Conservation (phyloP, 768 basidiomycete species). For the Boletus tomentosulus region DNA sequence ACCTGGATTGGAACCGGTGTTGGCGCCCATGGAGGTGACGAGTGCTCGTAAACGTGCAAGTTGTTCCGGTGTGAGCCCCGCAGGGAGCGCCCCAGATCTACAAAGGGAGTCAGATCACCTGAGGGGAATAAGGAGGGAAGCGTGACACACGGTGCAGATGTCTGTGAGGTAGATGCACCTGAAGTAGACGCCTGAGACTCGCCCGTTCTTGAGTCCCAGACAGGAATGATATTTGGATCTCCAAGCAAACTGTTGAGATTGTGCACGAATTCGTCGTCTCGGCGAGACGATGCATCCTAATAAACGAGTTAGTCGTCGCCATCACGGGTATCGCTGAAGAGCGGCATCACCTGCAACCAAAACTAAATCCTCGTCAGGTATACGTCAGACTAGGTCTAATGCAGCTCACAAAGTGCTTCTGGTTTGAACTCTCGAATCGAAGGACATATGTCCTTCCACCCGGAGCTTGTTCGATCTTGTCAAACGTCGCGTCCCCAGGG, state of each 20-base stretch:
- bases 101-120: neutral
- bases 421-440: slow-evolving; percentile 87
- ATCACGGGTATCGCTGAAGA: neutral
- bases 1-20: slow-evolving; percentile 18
- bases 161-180: slow-evolving; percentile 29
- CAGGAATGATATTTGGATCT: slow-evolving; percentile 57
- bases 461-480: slow-evolving; percentile 62
- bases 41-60: slow-evolving; percentile 58
- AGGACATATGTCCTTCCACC: slow-evolving; percentile 79
- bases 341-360: slow-evolving; percentile 71
- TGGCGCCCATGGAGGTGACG: slow-evolving; percentile 42
- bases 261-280: slow-evolving; percentile 68
- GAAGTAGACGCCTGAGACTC: slow-evolving; percentile 43
- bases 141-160: slow-evolving; percentile 26
- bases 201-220: slow-evolving; percentile 47
- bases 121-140: neutral
- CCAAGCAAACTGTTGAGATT: slow-evolving; percentile 70
- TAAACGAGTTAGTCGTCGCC: neutral
- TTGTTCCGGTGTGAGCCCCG: slow-evolving; percentile 53
- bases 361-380: slow-evolving; percentile 45
- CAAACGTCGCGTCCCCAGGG: slow-evolving; percentile 80
- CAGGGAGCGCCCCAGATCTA: slow-evolving; percentile 14
- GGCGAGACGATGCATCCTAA: slow-evolving; percentile 61
- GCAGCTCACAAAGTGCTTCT: slow-evolving; percentile 79
- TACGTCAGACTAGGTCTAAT: neutral